These are phyloP conservation scores for Cerioporus squamosus DNA, from an alignment of 1,284 basidiomycete species.

Conservation along the genomic window DNA sequence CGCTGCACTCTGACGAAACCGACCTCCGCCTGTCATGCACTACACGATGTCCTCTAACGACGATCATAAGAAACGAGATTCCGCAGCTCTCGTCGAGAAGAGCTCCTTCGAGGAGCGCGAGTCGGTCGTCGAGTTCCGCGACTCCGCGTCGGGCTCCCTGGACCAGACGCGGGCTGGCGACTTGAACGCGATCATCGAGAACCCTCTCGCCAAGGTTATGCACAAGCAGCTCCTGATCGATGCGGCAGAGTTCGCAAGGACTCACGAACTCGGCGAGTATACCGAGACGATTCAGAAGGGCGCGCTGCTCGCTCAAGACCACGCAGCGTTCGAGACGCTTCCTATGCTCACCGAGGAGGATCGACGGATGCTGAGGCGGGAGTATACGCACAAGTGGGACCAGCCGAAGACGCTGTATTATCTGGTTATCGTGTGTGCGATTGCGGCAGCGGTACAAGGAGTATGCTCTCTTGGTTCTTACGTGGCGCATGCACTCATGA, in stretches of 20 bases:
- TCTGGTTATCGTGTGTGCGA: conserved; percentile 59
- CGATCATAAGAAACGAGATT: too few relatives aligned
- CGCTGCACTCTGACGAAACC: too few relatives aligned
- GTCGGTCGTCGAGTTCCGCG: conserved; percentile 29
- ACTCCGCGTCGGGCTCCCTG: conserved; percentile 22
- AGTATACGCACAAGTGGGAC: conserved; percentile 67
- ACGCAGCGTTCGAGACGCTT: conserved; percentile 55
- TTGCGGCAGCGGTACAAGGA: conserved; percentile 77
- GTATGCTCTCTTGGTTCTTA: conserved; percentile 33
- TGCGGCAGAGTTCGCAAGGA: conserved; percentile 57
- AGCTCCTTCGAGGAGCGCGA: neutral
- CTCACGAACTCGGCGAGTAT: conserved; percentile 55
- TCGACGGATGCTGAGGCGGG: conserved; percentile 51
- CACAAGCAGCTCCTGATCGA: conserved; percentile 59
- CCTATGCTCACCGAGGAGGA: conserved; percentile 66
- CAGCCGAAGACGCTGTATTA: conserved; percentile 63
- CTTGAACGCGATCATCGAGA: conserved; percentile 49
- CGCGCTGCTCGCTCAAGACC: conserved; percentile 65
- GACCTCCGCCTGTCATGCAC: too few relatives aligned
- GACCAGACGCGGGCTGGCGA: conserved; percentile 22
- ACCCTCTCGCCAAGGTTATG: conserved; percentile 60
- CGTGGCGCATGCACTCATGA: neutral
- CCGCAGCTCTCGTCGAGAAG: neutral
- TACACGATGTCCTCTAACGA: too few relatives aligned
- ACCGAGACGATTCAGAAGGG: conserved; percentile 58